Evolutionary conservation across 257 asterid species (phyloP).

Genomic region (Przewalskia tangutica): DNA sequence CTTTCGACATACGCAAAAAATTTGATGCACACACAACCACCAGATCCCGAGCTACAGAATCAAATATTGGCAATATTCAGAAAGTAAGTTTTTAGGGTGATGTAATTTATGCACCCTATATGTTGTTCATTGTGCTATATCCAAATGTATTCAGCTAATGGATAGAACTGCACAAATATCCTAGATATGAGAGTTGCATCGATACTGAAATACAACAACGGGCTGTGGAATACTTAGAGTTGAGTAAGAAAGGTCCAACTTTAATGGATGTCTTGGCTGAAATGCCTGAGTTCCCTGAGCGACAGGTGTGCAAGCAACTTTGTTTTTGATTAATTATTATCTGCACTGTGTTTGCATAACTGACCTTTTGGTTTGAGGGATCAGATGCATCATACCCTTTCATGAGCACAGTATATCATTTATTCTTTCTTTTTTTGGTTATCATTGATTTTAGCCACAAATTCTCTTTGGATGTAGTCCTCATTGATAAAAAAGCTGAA

Average conservation of each 20-base stretch:
- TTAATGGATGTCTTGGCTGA: slow-evolving; percentile 85
- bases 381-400: neutral
- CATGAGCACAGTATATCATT: neutral
- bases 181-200: slow-evolving; percentile 83
- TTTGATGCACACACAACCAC: slow-evolving; percentile 90
- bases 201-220: slow-evolving; percentile 96
- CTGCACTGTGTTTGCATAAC: neutral
- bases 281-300: slow-evolving; percentile 96
- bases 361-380: slow-evolving; percentile 14
- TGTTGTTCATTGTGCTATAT: slow-evolving; percentile 6
- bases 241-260: slow-evolving; percentile 84
- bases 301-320: slow-evolving; percentile 47
- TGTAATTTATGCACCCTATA: neutral
- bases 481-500: slow-evolving; percentile 79
- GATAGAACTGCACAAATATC: slow-evolving; percentile 6
- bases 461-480: slow-evolving; percentile 41
- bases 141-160: slow-evolving; percentile 2
- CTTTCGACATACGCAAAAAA: slow-evolving; percentile 90
- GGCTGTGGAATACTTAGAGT: slow-evolving; percentile 77
- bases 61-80: slow-evolving; percentile 71
- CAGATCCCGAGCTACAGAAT: slow-evolving; percentile 72
- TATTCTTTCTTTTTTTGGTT: neutral
- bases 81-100: slow-evolving; percentile 34
- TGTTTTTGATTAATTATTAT: neutral
- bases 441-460: neutral